A percentile compares a stretch with the other conserved stretches of the same genome.
phyloP scores from a whole-genome alignment of 805 yeast species.

The Priceomyces melissophilus region DNA sequence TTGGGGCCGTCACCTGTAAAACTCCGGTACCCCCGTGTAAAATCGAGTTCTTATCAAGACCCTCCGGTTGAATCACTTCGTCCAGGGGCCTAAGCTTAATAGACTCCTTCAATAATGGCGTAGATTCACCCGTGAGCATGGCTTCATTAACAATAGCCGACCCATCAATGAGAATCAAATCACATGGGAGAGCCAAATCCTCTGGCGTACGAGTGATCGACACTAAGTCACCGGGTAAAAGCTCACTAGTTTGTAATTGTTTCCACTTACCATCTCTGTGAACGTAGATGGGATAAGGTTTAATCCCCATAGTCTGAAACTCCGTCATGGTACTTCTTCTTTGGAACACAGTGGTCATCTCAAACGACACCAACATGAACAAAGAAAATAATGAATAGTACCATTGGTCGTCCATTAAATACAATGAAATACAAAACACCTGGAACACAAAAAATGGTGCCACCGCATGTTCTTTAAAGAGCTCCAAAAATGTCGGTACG shows the following conservation, averaged over 20 bases:
- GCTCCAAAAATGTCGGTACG: slow-evolving; percentile 82
- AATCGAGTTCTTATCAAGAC: slow-evolving; percentile 82
- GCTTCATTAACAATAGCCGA: slow-evolving; percentile 97
- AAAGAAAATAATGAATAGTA: slow-evolving; percentile 87
- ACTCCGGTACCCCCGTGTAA: slow-evolving; percentile 96
- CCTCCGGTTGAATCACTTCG: slow-evolving; percentile 69
- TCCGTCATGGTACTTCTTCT: slow-evolving; percentile 92
- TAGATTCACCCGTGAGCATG: slow-evolving; percentile 97
- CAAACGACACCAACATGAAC: slow-evolving; percentile 90
- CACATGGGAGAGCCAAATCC: slow-evolving; percentile 93
- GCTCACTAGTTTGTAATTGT: slow-evolving; percentile 62
- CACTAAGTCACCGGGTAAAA: slow-evolving; percentile 89
- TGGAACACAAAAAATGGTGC: slow-evolving; percentile 98
- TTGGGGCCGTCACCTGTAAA: slow-evolving; percentile 80
- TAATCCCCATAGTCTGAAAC: slow-evolving; percentile 95
- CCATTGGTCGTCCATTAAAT: slow-evolving; percentile 98
- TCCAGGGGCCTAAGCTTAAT: slow-evolving; percentile 73
- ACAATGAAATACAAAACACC: slow-evolving; percentile 88
- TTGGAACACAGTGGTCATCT: slow-evolving; percentile 91
- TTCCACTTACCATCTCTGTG: slow-evolving; percentile 71
- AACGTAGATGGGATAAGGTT: slow-evolving; percentile 78
- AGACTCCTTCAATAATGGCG: slow-evolving; percentile 93
- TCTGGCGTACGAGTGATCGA: slow-evolving; percentile 86
- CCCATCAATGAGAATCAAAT: slow-evolving; percentile 79
- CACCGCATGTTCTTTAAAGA: slow-evolving; percentile 95